These are phyloP conservation scores for Moesziomyces sp. DNA, from an alignment of 1,284 basidiomycete species.

Conservation along the genomic window DNA sequence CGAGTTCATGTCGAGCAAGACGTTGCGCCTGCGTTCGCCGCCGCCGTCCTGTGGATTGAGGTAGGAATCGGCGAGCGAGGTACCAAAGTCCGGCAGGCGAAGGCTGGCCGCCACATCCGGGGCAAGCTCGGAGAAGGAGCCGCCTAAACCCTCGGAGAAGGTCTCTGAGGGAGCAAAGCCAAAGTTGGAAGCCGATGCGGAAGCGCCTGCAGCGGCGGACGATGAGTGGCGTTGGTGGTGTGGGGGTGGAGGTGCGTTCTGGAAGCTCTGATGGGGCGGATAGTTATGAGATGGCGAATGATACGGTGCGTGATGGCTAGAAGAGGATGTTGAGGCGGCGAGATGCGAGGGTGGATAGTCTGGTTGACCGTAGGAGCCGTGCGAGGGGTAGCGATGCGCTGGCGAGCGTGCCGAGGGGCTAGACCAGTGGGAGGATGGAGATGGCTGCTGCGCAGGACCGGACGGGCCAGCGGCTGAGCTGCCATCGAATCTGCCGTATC, in stretches of 20 bases:
- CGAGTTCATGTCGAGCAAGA: slow-evolving; percentile 38
- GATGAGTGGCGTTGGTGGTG: slow-evolving; percentile 4
- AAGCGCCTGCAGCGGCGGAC: slow-evolving; percentile 1
- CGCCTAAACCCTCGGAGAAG: slow-evolving; percentile 34
- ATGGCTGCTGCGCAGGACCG: slow-evolving; percentile 23
- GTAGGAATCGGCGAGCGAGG: slow-evolving; percentile 56
- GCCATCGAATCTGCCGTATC: slow-evolving; percentile 26
- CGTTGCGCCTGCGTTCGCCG: slow-evolving; percentile 39
- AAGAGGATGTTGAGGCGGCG: slow-evolving; percentile 12
- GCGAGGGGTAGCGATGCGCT: slow-evolving; percentile 26
- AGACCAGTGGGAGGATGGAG: slow-evolving; percentile 44
- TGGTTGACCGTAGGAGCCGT: slow-evolving; percentile 23
- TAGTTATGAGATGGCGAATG: slow-evolving; percentile 30
- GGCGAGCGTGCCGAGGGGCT: slow-evolving; percentile 36
- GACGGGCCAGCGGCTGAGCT: slow-evolving; percentile 2
- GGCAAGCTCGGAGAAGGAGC: slow-evolving; percentile 46
- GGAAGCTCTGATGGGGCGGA: slow-evolving; percentile 24
- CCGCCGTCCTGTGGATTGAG: slow-evolving; percentile 44
- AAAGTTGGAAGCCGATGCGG: slow-evolving; percentile 13
- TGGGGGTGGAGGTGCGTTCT: slow-evolving; percentile 18
- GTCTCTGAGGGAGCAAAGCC: slow-evolving; percentile 24
- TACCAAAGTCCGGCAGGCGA: slow-evolving; percentile 54
- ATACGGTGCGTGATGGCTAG: slow-evolving; percentile 14
- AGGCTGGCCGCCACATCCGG: slow-evolving; percentile 42
- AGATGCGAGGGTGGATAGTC: slow-evolving; percentile 29